phyloP scores from a whole-genome alignment of 106 monocot genomes.

The Dendrobium officinale region DNA sequence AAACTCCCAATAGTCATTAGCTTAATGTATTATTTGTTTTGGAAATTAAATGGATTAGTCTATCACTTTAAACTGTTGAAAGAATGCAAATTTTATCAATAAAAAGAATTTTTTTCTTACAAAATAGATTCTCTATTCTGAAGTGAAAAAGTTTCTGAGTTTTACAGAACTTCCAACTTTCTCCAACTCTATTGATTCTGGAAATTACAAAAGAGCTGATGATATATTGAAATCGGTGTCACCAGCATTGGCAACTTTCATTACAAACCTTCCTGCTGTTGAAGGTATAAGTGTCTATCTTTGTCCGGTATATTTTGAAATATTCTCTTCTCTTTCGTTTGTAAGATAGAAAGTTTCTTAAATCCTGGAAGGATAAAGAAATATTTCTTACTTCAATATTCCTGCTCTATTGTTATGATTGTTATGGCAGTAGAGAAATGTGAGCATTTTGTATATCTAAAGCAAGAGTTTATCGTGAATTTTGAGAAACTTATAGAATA shows the following conservation, averaged over 20 bases:
- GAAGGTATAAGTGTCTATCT: slow-evolving; percentile 43
- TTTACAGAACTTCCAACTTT: slow-evolving; percentile 32
- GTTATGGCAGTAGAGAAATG: not conserved
- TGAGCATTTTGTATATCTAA: not conserved
- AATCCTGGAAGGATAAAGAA: slow-evolving; percentile 2
- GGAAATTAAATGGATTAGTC: not conserved
- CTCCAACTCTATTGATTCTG: slow-evolving; percentile 24
- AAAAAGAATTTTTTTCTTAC: not conserved
- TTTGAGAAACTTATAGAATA: not conserved
- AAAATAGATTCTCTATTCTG: not conserved
- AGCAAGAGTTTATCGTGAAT: not conserved
- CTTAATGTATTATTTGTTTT: not conserved
- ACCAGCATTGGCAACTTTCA: slow-evolving; percentile 54
- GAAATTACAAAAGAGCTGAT: slow-evolving; percentile 36
- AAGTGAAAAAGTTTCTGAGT: not conserved
- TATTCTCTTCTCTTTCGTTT: not conserved
- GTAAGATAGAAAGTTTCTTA: not conserved
- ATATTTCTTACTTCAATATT: not conserved
- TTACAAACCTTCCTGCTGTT: slow-evolving; percentile 62
- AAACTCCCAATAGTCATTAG: not conserved
- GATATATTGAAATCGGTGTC: slow-evolving; percentile 70
- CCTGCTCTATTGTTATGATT: not conserved
- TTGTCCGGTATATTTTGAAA: not conserved
- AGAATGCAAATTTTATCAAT: not conserved
- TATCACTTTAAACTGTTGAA: not conserved